Base-by-base conservation (phyloP, 2,329 filamentous ascomycete species). In the Hymenoscyphus albidus region DNA sequence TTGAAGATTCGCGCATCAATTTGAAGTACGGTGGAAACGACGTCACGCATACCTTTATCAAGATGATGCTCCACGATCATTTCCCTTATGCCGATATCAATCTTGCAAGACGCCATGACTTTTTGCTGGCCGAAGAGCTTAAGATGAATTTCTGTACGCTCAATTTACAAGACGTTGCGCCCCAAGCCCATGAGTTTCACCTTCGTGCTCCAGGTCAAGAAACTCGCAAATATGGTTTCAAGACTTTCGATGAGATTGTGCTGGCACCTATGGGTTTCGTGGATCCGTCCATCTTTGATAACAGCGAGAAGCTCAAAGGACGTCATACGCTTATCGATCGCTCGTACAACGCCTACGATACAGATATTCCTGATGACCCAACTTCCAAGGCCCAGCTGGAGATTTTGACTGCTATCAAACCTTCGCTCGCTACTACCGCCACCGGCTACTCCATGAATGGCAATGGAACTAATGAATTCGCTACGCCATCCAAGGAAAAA, bases 61-160 rank as follows among this genome's bases (percentile, higher is more conserved):
- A 95, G 79, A 98, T 98, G 94, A 93, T 98, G 90, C 85, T 99
- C 2, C 93, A 90, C 77, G 93, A 97, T 76, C 90, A 95, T 72
- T 97, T 99, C 72, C 94, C 96, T 5, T 99, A 99, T 76, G 85
- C 90, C 58, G 93, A 97, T 22, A 96, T 99, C 78, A 97, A 99
- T 74, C 82, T 99, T 35, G 88, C 87, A 76, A 85, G 93, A 62
- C 87, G 95, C 58, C 96, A 97, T 73, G 95, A 99, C 76, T 97
- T 94, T 70, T 79, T 98, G 44, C 83, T 99, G 31, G 94, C 94
- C 1, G 95, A 99, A 77, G 95, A 99, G 79, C 81, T 99, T 65
- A 99, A 99, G 81, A 91, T 90, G 71, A 96, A 93, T 75, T 89
- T 92, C 74, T 96, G 92, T 76, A 97, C 93, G 2, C 89, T 98